Conservation (phyloP, 495 filamentous ascomycete species). For the Tuber borchii region DNA sequence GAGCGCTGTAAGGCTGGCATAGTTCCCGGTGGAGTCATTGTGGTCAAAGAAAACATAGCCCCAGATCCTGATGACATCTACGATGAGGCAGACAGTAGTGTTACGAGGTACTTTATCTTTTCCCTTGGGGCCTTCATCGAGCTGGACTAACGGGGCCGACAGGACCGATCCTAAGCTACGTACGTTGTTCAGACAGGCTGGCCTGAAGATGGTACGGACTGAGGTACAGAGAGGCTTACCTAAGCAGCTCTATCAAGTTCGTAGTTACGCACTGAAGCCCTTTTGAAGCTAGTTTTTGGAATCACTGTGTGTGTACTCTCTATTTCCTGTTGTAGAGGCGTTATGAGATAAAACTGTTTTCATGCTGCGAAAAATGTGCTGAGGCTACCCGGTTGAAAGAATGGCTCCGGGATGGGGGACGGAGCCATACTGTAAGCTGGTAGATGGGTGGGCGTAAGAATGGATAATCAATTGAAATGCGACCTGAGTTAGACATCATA, state of each 20-base stretch:
- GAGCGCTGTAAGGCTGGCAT: conserved; percentile 55
- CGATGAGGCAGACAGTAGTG: conserved; percentile 71
- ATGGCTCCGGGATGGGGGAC: neutral
- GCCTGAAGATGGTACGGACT: conserved; percentile 58
- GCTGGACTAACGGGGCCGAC: conserved; percentile 6
- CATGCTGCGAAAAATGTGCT: neutral
- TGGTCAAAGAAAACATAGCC: conserved; percentile 83
- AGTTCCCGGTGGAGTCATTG: conserved; percentile 53
- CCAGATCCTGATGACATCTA: conserved; percentile 60
- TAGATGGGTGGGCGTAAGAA: neutral
- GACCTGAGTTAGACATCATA: neutral
- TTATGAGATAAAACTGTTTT: neutral
- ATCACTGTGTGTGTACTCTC: neutral
- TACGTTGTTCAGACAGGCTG: conserved; percentile 61
- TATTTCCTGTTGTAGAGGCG: neutral
- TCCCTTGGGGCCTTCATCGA: neutral
- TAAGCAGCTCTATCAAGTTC: conserved; percentile 58
- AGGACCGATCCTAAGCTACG: conserved; percentile 66
- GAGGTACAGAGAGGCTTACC: conserved; percentile 75
- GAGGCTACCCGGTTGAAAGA: neutral
- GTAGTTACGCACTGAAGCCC: conserved; percentile 60
- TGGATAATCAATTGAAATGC: neutral
- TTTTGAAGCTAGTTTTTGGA: conserved; percentile 2
- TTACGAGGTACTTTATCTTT: conserved; percentile 28
- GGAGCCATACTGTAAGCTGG: neutral